Base-by-base conservation (phyloP, 768 basidiomycete genomes). In the Boletus sensibilis region DNA sequence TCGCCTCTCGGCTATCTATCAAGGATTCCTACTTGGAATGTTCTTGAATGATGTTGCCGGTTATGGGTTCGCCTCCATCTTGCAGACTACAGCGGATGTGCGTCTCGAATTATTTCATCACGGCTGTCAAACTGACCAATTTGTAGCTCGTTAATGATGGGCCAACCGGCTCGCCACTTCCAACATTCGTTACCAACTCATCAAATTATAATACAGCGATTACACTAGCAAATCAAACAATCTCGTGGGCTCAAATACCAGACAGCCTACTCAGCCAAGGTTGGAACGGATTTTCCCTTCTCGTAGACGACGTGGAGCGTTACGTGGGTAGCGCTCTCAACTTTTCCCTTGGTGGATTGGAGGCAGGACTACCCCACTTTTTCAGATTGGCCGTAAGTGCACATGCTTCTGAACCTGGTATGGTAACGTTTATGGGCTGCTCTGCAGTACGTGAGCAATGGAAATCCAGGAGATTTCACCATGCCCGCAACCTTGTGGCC, bases 281-380 rank as follows among this genome's bases (percentile, higher is more conserved):
- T 3, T 93, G 88, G 88, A 84, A 87, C 63, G 90, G 90, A 6
- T 92, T 91, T 64, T 75, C 83, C 0, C 78, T 94, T 25, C 76
- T 94, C 14, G 81, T 92, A n/a, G 90, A 94, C 66, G 93, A 94
- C 61, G 92, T 95, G 0, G 84, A 92, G 68, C 78, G 87, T 61
- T 92, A 88, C 65, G 69, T 78, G n/a, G 90, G 92, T 11, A 70
- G 75, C 14, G 84, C 82, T 5, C 74, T 90, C 46, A 90, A 90
- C 63, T 92, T 81, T 67, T 84, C 86, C 18, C 76, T 93, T n/a
- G 78, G 77, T 21, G 78, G 79, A 16, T 76, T 92, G 49, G 78
- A 88, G 49, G 66, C 76, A 1, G 76, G 75, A 20, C 62, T 92
- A 13, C 84, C 85, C 0, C 92, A 87, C 67, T 91, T 87, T 77